These are phyloP conservation scores for Neurospora tetraspora DNA, from an alignment of 495 filamentous ascomycete species.

Conservation along the genomic window DNA sequence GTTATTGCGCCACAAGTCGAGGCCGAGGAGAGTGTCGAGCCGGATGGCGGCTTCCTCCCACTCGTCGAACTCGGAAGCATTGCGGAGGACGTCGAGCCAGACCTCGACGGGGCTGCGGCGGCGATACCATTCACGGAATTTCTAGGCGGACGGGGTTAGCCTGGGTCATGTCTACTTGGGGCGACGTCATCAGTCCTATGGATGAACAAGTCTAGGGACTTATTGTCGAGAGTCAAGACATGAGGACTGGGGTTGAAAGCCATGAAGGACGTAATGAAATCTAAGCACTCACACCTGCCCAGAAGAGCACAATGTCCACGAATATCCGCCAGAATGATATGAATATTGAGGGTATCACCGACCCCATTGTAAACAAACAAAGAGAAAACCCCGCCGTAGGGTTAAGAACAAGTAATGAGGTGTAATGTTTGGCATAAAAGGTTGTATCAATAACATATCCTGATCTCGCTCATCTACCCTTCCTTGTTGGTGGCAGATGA, in stretches of 20 bases:
- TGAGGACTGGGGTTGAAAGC: neutral
- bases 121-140: constrained; percentile 36
- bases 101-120: constrained; percentile 41
- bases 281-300: constrained; percentile 45
- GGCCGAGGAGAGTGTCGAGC: constrained; percentile 65
- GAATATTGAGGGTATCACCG: constrained; percentile 18
- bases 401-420: neutral
- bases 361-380: constrained; percentile 15
- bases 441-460: neutral
- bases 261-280: neutral
- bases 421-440: neutral
- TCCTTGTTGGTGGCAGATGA: neutral
- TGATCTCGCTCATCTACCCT: neutral
- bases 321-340: constrained; percentile 45
- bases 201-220: neutral
- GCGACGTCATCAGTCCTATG: neutral
- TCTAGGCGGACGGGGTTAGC: neutral
- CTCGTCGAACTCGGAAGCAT: constrained; percentile 63
- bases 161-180: neutral
- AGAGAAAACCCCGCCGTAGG: neutral
- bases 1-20: constrained; percentile 81
- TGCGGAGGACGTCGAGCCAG: constrained; percentile 47
- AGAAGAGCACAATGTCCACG: constrained; percentile 53
- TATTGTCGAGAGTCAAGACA: neutral
- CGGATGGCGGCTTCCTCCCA: constrained; percentile 76